Evolutionary conservation across 1,284 basidiomycete genomes (phyloP).

Genomic region (Coriolopsis trogii): DNA sequence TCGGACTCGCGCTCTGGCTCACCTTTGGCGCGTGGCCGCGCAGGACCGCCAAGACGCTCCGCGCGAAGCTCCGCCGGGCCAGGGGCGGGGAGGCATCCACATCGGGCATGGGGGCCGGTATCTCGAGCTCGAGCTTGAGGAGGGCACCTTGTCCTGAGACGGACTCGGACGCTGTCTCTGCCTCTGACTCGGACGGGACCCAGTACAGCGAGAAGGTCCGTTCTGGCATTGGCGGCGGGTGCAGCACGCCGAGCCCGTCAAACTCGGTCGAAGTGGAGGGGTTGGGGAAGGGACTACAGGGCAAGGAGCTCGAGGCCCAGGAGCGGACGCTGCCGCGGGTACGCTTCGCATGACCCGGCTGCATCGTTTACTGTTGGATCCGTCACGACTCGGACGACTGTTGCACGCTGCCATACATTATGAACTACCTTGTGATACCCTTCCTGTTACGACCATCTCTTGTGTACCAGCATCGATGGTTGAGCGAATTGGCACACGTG

Average conservation of each 20-base stretch:
- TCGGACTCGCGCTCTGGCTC: slow-evolving; percentile 33
- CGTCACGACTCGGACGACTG: not conserved
- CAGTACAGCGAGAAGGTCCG: not conserved
- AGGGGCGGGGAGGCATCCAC: not conserved
- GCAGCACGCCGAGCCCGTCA: slow-evolving; percentile 1
- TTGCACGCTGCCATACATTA: not conserved
- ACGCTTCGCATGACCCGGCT: slow-evolving; percentile 10
- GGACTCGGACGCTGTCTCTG: too few relatives aligned
- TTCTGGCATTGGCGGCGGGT: not conserved
- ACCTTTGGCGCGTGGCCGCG: slow-evolving; percentile 33
- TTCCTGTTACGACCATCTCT: not conserved
- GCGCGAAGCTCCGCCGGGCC: slow-evolving; percentile 4
- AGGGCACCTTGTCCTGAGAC: too few relatives aligned
- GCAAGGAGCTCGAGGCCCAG: not conserved
- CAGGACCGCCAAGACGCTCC: slow-evolving; percentile 16
- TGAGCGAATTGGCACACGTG: too few relatives aligned
- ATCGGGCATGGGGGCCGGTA: too few relatives aligned
- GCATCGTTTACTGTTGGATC: not conserved
- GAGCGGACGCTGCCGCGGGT: slow-evolving; percentile 7
- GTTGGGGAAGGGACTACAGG: slow-evolving; percentile 5
- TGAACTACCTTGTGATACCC: not conserved
- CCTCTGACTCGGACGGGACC: too few relatives aligned
- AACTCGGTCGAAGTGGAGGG: slow-evolving; percentile 7
- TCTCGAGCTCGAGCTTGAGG: too few relatives aligned
- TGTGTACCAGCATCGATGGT: too few relatives aligned